These are phyloP conservation scores for Geranium incanum DNA, from an alignment of 441 rosid genomes.

Conservation along the genomic window DNA sequence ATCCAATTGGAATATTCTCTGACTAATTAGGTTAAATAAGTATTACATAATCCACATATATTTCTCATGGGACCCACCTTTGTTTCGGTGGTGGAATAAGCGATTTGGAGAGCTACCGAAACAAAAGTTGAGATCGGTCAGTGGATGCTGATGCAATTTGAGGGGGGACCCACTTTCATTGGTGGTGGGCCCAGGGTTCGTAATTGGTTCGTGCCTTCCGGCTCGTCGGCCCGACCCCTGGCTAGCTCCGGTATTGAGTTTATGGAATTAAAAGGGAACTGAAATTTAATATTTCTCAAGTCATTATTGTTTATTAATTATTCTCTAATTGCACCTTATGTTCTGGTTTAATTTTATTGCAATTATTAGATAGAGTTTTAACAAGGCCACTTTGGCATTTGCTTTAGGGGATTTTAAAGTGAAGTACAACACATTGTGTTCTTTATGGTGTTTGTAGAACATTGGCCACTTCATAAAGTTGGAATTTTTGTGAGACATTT, in stretches of 20 bases:
- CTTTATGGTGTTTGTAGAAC: background rate
- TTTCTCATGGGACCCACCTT: background rate
- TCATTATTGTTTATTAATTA: too few species aligned
- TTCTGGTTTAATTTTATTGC: too few species aligned
- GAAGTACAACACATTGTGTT: background rate
- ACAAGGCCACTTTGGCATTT: too few species aligned
- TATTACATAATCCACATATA: background rate
- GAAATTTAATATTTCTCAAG: too few species aligned
- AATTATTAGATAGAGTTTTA: background rate
- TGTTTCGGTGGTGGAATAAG: background rate
- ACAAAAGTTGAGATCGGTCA: background rate
- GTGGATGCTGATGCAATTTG: constrained; percentile 1
- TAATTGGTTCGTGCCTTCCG: background rate
- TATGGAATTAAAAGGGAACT: too few species aligned
- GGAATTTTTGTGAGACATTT: background rate
- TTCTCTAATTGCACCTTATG: background rate
- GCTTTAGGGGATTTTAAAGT: background rate
- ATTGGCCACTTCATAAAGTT: background rate
- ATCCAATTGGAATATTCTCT: background rate
- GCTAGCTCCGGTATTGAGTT: too few species aligned
- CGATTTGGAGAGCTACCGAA: constrained; percentile 5
- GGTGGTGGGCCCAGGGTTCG: background rate
- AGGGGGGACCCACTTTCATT: background rate
- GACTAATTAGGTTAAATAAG: too few species aligned
- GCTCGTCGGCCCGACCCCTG: background rate